Evolutionary conservation across 805 yeast species (phyloP).

Genomic region (Brettanomyces custersianus): DNA sequence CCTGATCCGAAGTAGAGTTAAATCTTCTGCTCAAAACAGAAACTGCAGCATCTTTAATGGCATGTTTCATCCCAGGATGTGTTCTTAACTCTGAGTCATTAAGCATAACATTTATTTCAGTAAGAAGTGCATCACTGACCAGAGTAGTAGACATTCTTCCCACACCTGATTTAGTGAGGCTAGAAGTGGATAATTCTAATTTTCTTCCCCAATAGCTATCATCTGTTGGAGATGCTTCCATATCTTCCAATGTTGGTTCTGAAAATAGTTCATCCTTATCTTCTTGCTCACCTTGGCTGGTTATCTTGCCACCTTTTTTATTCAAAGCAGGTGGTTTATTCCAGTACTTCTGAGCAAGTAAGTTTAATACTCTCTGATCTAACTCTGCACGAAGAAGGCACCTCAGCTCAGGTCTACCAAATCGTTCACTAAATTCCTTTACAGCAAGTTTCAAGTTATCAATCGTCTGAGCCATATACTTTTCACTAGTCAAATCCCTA

Average conservation of each 20-base stretch:
- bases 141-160: conserved; percentile 84
- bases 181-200: conserved; percentile 73
- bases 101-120: conserved; percentile 68
- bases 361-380: conserved; percentile 82
- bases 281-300: conserved; percentile 1
- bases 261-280: conserved; percentile 10
- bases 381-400: conserved; percentile 72
- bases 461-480: conserved; percentile 85
- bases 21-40: conserved; percentile 70
- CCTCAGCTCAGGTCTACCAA: conserved; percentile 76
- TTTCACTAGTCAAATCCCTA: conserved; percentile 85
- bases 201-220: conserved; percentile 84
- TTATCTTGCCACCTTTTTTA: conserved; percentile 8
- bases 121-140: conserved; percentile 68
- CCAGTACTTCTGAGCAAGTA: conserved; percentile 90
- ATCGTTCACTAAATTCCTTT: conserved; percentile 75
- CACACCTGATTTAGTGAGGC: conserved; percentile 84
- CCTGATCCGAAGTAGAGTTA: conserved; percentile 94
- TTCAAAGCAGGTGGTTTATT: conserved; percentile 42
- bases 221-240: conserved; percentile 50
- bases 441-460: conserved; percentile 80
- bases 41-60: conserved; percentile 78
- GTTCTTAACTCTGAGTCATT: conserved; percentile 67
- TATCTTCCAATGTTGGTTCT: conserved; percentile 45
- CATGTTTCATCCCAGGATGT: conserved; percentile 79